These are phyloP conservation scores for Chrysosphaeria jannelii DNA, from an alignment of 2,329 filamentous ascomycete genomes.

Conservation along the genomic window DNA sequence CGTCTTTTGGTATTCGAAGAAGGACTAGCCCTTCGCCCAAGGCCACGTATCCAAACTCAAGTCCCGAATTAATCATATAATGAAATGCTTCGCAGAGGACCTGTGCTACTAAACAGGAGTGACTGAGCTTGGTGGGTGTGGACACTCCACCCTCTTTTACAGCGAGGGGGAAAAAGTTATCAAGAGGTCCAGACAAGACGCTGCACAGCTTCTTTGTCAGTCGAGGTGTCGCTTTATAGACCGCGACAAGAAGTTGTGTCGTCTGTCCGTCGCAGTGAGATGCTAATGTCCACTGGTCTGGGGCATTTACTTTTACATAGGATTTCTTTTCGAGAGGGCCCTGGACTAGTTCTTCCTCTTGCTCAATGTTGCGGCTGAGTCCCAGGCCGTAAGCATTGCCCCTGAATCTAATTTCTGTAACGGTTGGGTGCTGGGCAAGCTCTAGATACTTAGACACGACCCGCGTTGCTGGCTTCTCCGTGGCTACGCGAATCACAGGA, in stretches of 20 bases:
- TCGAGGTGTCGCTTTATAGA: slow-evolving; percentile 1
- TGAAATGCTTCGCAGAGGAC: slow-evolving; percentile 2
- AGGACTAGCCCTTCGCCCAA: slow-evolving; percentile 2
- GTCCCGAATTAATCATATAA: slow-evolving; percentile 2
- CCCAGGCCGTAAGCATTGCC: slow-evolving; percentile 1
- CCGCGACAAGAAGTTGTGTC: slow-evolving; percentile 1
- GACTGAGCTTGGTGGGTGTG: background rate
- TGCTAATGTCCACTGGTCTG: slow-evolving; percentile 2
- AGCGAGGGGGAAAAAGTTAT: slow-evolving; percentile 2
- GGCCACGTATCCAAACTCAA: slow-evolving; percentile 3
- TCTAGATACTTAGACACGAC: slow-evolving; percentile 1
- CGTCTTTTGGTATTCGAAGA: slow-evolving; percentile 1
- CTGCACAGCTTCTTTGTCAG: background rate
- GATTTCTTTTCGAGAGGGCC: background rate
- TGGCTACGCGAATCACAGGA: slow-evolving; percentile 1
- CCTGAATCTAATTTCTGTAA: background rate
- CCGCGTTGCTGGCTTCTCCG: slow-evolving; percentile 2
- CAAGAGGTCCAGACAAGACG: slow-evolving; percentile 1
- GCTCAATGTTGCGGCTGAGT: background rate
- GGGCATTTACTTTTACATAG: background rate
- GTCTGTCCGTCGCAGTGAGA: background rate
- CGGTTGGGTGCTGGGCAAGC: background rate
- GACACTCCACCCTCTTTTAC: background rate
- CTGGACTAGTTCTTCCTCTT: background rate
- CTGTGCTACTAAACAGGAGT: slow-evolving; percentile 1